Evolutionary conservation across 225 moss, liverwort and hornwort species (phyloP).

Genomic region (Marchantia paleacea): DNA sequence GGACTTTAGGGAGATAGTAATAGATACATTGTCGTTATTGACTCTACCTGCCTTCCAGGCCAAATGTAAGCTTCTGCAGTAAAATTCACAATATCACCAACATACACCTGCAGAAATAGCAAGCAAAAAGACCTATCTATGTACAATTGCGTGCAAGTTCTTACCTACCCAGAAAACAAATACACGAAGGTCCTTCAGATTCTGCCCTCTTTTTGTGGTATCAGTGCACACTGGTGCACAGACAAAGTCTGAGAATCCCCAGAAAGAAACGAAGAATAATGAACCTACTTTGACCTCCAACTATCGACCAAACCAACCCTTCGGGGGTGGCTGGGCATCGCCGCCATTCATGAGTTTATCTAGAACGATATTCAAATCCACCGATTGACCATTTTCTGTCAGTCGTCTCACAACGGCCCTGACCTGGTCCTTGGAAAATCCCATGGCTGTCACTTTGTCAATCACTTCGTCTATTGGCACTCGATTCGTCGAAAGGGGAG

Average conservation of each 20-base stretch:
- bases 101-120: slow-evolving; percentile 32
- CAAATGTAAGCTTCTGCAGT: slow-evolving; percentile 18
- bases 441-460: slow-evolving; percentile 86
- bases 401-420: slow-evolving; percentile 76
- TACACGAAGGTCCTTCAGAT: slow-evolving; percentile 13
- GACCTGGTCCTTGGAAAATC: slow-evolving; percentile 92
- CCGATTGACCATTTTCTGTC: slow-evolving; percentile 84
- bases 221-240: slow-evolving; percentile 2
- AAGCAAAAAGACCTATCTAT: slow-evolving; percentile 33
- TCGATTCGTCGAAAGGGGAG: slow-evolving; percentile 62
- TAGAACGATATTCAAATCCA: slow-evolving; percentile 87
- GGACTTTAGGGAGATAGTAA: neutral
- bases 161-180: slow-evolving; percentile 22
- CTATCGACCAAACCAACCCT: slow-evolving; percentile 72
- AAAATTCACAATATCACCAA: slow-evolving; percentile 20
- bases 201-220: slow-evolving; percentile 12
- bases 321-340: slow-evolving; percentile 58
- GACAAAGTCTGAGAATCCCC: slow-evolving; percentile 14
- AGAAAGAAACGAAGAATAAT: slow-evolving; percentile 24
- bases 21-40: slow-evolving; percentile 17
- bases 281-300: neutral
- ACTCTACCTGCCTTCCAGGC: slow-evolving; percentile 2
- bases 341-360: slow-evolving; percentile 94
- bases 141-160: slow-evolving; percentile 21
- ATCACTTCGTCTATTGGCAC: slow-evolving; percentile 80